Base-by-base conservation (phyloP, 176 grass and related monocot genomes). In the Avena atlantica region DNA sequence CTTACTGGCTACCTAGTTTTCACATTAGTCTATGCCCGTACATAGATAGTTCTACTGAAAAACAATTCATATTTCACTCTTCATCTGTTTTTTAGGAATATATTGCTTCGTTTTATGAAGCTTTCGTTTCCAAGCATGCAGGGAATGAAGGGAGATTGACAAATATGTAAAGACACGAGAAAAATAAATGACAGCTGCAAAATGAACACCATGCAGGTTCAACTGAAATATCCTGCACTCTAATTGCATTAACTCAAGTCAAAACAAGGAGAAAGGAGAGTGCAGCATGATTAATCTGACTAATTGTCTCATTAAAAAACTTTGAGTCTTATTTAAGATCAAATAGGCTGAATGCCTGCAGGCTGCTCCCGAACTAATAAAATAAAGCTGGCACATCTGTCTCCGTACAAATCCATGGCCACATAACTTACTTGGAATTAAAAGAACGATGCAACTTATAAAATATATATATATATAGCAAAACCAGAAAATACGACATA, bases 221-320 rank as follows among this genome's bases (percentile, higher is more conserved):
- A 29, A 75, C 13, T 52, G 12, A 75, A 51, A 75, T 75, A 75
- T 75, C 72, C 49, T 27, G 47, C 72, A 51, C 72, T 19, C 24
- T 51, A 19, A 29, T 76, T 53, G 73, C 14, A 16, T 31, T 53
- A 31, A 76, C 48, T 15, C 51, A 5, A 75, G 72, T 17, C 47
- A 75, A 75, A 76, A 53, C 1, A 52, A 31, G 73, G 14, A 76
- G 48, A 14, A 2, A 52, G 8, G 52, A 31, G 10, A 53, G 24
- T 76, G 3, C 14, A 51, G 15, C 48, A 76, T 31, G 23, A 74
- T 23, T 49, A 49, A 25, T 74, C 11, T 4, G 15, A 53, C 11
- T 31, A 16, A 76, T 1, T 51, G 0, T 53, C 14, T 76, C 8
- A 16, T 31, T 31, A 31, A 14, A 27, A 75, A 75, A 74, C 45